Percentiles rank a stretch among this genome's conserved stretches.
Conservation (phyloP, 345 rosid species). For the rapeseed (Brassica napus) region DNA sequence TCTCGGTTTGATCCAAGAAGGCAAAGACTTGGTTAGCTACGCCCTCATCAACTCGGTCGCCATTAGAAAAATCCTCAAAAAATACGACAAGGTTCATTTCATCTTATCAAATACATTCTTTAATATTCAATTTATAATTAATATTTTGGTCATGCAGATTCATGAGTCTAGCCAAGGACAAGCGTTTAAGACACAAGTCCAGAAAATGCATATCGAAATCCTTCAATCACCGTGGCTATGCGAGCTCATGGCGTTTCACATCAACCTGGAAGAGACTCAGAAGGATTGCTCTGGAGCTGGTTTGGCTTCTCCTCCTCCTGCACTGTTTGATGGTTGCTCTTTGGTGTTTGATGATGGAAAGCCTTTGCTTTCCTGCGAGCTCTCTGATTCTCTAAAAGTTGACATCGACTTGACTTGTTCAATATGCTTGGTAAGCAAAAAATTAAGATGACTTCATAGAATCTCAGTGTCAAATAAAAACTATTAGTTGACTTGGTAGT, state of each 20-base stretch:
- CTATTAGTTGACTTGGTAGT: slow-evolving; percentile 34
- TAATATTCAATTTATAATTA: neutral
- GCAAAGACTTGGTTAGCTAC: slow-evolving; percentile 78
- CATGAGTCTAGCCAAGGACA: slow-evolving; percentile 95
- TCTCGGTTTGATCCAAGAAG: slow-evolving; percentile 69
- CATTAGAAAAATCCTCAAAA: slow-evolving; percentile 85
- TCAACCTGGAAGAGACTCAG: slow-evolving; percentile 68
- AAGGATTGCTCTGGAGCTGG: slow-evolving; percentile 35
- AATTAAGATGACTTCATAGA: neutral
- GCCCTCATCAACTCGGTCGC: slow-evolving; percentile 86
- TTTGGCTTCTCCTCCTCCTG: slow-evolving; percentile 30
- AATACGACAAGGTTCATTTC: slow-evolving; percentile 74
- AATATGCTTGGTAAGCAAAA: slow-evolving; percentile 81
- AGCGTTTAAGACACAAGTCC: slow-evolving; percentile 81
- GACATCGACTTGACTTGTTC: slow-evolving; percentile 90
- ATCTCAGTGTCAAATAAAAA: slow-evolving; percentile 21
- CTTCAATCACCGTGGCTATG: slow-evolving; percentile 96
- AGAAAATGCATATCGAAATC: slow-evolving; percentile 83
- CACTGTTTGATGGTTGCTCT: slow-evolving; percentile 67
- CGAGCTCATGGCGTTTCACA: slow-evolving; percentile 89
- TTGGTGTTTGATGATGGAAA: slow-evolving; percentile 60
- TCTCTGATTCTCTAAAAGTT: slow-evolving; percentile 74
- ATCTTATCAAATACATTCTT: neutral
- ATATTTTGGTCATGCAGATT: slow-evolving; percentile 50
- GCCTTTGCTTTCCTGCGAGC: slow-evolving; percentile 76